Conservation (phyloP, 2,329 filamentous ascomycete genomes). For the Pseudogymnoascus sp. region DNA sequence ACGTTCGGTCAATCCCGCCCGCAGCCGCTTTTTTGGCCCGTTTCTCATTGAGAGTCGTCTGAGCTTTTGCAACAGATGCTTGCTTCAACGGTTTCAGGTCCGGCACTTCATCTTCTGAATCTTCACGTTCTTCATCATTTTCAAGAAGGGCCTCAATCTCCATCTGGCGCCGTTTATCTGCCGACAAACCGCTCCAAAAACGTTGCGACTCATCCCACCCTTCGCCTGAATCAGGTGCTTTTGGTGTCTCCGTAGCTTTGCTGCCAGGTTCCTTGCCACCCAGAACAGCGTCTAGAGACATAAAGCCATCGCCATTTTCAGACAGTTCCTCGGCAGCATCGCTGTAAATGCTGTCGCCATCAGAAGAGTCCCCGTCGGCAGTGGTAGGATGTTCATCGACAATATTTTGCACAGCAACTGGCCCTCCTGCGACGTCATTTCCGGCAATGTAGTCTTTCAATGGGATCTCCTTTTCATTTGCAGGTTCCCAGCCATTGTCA, state of each 20-base stretch:
- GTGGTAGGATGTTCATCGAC: conserved; percentile 14
- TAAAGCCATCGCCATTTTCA: conserved; percentile 54
- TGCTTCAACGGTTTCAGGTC: conserved; percentile 18
- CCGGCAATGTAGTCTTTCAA: background rate
- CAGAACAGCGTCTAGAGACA: conserved; percentile 65
- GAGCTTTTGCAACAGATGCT: conserved; percentile 19
- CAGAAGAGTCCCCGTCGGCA: conserved; percentile 30
- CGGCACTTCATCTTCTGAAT: conserved; percentile 33
- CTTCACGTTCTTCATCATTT: conserved; percentile 33
- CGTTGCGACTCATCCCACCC: conserved; percentile 59
- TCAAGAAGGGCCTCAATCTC: conserved; percentile 45
- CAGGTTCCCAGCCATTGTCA: background rate
- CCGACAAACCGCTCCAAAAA: conserved; percentile 61
- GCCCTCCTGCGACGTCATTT: background rate
- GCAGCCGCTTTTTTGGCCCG: background rate
- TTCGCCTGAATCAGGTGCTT: conserved; percentile 20
- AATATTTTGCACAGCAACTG: conserved; percentile 3
- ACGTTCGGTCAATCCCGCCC: conserved; percentile 23
- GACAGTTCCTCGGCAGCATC: conserved; percentile 69
- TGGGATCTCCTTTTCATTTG: conserved; percentile 32
- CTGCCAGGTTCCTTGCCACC: conserved; percentile 42
- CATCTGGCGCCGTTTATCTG: conserved; percentile 52
- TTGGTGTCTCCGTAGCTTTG: conserved; percentile 18
- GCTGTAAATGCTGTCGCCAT: conserved; percentile 58
- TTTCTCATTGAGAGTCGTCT: conserved; percentile 14